Evolutionary conservation across 805 yeast genomes (phyloP), one percentile per base, ranked within the genome.

Genomic region (Teunomyces kruisii): DNA sequence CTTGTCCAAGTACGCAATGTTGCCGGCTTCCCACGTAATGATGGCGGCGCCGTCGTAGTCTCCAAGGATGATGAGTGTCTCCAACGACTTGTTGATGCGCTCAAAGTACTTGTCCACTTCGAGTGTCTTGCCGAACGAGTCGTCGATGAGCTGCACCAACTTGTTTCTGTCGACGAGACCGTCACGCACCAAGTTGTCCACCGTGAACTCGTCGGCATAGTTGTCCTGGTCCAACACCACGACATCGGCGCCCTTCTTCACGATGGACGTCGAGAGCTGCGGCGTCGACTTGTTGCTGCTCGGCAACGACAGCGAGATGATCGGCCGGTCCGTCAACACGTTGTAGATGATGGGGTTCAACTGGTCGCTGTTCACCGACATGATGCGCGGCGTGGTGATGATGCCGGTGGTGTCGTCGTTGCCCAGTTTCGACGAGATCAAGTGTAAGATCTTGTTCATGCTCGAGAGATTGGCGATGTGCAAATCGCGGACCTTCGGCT

Each of bases 41-140:
- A 94, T 85, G 0, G 98, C 97, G 13, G 88, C 90, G 2, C 98
- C 98, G 53, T 91, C 97, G 62, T 94, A 94, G 58, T 92, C 94
- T 0, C 98, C 98, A 2, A 92, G 88, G 10, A 94, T 77, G 12
- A 94, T 83, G 9, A 94, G 62, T 0, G 87, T 85, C 0, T 97
- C 91, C 3, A 92, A 72, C 1, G 72, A 72, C 1, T 80, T 73
- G 49, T 82, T 76, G 30, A 94, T 75, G 41, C 99, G 70, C 2
- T 69, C 47, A 17, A 89, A 65, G 58, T 91, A 94, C 51, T 80
- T 83, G 0, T 79, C 76, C 45, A 81, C 55, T 54, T 88, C 81
- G n/a, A 94, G 63, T 2, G 76, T 57, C 49, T 82, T 80, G 4
- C 84, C 82, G 57, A 94, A 94, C 2, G 97, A 88, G 53, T 83